Evolutionary conservation across 208 protist species (phyloP).

Genomic region (Leishmania martiniquensis): DNA sequence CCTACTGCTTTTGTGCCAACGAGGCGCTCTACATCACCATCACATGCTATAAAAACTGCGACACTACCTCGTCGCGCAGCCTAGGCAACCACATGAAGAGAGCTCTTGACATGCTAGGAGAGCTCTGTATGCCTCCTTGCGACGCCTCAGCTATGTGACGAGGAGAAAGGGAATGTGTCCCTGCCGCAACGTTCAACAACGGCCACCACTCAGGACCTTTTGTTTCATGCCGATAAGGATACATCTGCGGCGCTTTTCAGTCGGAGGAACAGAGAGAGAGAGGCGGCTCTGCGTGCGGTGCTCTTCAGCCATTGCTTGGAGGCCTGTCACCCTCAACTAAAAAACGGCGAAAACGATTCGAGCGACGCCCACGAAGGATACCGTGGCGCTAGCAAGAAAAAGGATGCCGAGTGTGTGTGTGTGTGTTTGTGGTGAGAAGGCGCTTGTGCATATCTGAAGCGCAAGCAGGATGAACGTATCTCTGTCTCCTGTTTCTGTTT

Average conservation of each 20-base stretch:
- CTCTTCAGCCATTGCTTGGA: neutral
- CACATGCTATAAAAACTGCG: slow-evolving; percentile 65
- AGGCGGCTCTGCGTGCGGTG: neutral
- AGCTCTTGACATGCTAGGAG: slow-evolving; percentile 52
- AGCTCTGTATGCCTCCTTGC: neutral
- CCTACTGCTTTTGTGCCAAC: slow-evolving; percentile 86
- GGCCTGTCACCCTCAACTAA: too few relatives aligned
- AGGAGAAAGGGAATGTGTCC: neutral
- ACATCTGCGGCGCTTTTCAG: neutral
- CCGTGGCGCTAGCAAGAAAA: too few relatives aligned
- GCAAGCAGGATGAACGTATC: neutral
- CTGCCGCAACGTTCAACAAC: neutral
- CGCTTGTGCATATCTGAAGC: neutral
- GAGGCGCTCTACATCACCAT: slow-evolving; percentile 80
- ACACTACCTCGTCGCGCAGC: slow-evolving; percentile 37
- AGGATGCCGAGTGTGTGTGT: too few relatives aligned
- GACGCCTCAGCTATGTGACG: neutral
- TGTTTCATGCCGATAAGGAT: neutral
- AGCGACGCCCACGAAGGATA: too few relatives aligned
- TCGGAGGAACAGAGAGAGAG: neutral
- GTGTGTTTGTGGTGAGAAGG: too few relatives aligned
- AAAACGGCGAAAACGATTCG: too few relatives aligned
- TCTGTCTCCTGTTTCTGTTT: neutral
- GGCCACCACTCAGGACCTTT: neutral
- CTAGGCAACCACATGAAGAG: slow-evolving; percentile 46